Evolutionary conservation across 2,329 filamentous ascomycete genomes (phyloP).

Genomic region (Verticillium alfalfae): DNA sequence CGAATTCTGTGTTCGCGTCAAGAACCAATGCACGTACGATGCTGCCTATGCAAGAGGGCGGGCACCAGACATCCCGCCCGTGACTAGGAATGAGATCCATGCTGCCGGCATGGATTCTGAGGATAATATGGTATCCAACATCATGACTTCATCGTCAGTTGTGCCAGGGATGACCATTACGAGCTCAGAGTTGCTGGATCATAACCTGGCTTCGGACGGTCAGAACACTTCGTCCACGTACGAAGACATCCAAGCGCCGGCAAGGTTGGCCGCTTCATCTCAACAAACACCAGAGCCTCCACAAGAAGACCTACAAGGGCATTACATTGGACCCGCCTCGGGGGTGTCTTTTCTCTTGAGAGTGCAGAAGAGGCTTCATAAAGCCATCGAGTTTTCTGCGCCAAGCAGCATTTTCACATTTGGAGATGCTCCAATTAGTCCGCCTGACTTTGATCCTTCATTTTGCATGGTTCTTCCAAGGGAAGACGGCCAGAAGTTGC

Average conservation of each 20-base stretch:
- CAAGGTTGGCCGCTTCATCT: not conserved
- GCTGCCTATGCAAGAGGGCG: slow-evolving; percentile 44
- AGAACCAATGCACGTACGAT: slow-evolving; percentile 38
- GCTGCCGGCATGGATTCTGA: slow-evolving; percentile 3
- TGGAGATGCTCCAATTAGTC: slow-evolving; percentile 40
- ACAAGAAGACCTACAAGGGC: slow-evolving; percentile 22
- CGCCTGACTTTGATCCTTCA: slow-evolving; percentile 25
- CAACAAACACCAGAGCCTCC: slow-evolving; percentile 18
- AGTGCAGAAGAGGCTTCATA: slow-evolving; percentile 22
- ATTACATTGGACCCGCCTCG: slow-evolving; percentile 24
- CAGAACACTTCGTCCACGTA: slow-evolving; percentile 19
- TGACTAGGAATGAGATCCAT: slow-evolving; percentile 8
- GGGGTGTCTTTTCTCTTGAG: slow-evolving; percentile 21
- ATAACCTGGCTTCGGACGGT: not conserved
- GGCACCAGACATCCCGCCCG: slow-evolving; percentile 28
- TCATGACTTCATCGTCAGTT: not conserved
- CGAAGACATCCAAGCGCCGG: not conserved
- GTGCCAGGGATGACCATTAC: not conserved
- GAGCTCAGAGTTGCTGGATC: slow-evolving; percentile 1
- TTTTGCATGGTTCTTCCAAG: slow-evolving; percentile 34
- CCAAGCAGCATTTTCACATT: slow-evolving; percentile 41
- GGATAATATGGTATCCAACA: not conserved
- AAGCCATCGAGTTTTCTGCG: slow-evolving; percentile 17
- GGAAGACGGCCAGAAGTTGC: slow-evolving; percentile 26
- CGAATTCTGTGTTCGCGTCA: slow-evolving; percentile 23